These are phyloP conservation scores for Trichoderma atroviride DNA, from an alignment of 2,329 filamentous ascomycete species.

Conservation along the genomic window DNA sequence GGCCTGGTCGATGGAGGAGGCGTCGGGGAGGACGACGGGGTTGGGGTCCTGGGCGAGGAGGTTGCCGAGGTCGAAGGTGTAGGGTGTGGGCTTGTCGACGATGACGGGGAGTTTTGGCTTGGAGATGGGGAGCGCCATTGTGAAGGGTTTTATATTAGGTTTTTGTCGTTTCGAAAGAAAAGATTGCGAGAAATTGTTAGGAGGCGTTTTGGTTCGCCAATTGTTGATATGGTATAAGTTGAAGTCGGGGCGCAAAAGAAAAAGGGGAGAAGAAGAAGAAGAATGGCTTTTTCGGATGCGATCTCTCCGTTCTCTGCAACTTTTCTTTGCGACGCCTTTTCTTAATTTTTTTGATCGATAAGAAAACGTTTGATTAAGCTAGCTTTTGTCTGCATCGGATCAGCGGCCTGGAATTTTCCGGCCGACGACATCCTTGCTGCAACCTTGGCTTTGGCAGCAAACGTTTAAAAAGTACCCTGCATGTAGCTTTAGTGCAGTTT, in stretches of 20 bases:
- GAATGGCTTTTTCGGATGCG: neutral
- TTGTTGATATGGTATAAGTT: no score
- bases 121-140: constrained; percentile 43
- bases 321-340: neutral
- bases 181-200: no score
- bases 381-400: constrained; percentile 32
- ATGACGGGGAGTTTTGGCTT: constrained; percentile 61
- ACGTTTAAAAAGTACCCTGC: neutral
- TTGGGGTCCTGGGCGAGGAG: constrained; percentile 87
- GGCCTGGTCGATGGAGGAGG: constrained; percentile 61
- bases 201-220: no score
- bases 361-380: constrained; percentile 28
- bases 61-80: constrained; percentile 89
- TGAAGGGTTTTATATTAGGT: neutral
- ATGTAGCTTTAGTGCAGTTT: neutral
- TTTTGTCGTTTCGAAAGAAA: no score
- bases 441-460: neutral
- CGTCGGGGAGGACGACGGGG: constrained; percentile 65
- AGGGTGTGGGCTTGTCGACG: constrained; percentile 82
- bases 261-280: neutral
- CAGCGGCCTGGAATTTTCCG: constrained; percentile 37
- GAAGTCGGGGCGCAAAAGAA: constrained; percentile 6
- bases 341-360: constrained; percentile 37
- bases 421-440: neutral
- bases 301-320: neutral